Conservation (phyloP, 2,329 filamentous ascomycete species). For the Colletotrichum tanaceti region DNA sequence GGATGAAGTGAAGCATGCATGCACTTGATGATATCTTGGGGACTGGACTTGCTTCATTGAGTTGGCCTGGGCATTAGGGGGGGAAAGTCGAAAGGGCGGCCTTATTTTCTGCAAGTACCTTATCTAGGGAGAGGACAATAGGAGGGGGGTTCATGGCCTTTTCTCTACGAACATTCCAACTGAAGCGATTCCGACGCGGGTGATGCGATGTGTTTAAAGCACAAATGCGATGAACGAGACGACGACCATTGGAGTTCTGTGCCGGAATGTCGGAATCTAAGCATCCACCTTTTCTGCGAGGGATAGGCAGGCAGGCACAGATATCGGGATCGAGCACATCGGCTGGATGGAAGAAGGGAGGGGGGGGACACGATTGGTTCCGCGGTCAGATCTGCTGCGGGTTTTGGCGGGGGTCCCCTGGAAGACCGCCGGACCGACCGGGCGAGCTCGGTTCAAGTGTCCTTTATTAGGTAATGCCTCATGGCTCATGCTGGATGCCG, state of each 20-base stretch:
- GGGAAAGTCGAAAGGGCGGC: neutral
- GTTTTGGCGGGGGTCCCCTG: too few relatives aligned
- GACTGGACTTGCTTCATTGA: neutral
- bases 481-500: too few relatives aligned
- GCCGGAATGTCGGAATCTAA: slow-evolving; percentile 30
- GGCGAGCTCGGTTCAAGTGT: too few relatives aligned
- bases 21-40: neutral
- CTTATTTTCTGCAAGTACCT: neutral
- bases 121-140: neutral
- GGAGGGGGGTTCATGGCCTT: neutral
- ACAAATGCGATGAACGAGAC: neutral
- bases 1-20: slow-evolving; percentile 2
- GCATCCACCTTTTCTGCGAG: neutral
- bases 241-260: slow-evolving; percentile 14
- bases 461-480: too few relatives aligned
- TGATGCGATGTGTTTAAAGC: neutral
- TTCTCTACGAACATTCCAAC: neutral
- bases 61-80: neutral
- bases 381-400: slow-evolving; percentile 22
- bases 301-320: neutral
- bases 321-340: slow-evolving; percentile 27
- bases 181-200: neutral
- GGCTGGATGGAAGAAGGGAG: neutral
- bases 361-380: slow-evolving; percentile 12
- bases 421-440: too few relatives aligned